Conservation (phyloP, 2,329 filamentous ascomycete genomes). For the Phaeosphaeria sp. region DNA sequence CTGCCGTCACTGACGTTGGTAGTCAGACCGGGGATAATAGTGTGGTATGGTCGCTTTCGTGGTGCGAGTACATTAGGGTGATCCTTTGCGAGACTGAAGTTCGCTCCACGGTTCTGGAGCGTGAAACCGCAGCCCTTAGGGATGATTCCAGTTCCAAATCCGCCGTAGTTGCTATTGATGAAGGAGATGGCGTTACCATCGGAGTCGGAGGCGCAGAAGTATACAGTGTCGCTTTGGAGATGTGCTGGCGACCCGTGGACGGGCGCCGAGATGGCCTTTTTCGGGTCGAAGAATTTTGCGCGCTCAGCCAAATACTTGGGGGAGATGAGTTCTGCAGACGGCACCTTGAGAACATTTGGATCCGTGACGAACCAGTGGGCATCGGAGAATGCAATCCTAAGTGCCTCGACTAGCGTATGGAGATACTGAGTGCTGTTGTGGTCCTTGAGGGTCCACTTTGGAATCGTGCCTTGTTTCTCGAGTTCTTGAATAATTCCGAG, state of each 20-base stretch:
- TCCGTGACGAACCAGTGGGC: constrained; percentile 90
- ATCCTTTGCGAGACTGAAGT: constrained; percentile 73
- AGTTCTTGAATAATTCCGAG: constrained; percentile 89
- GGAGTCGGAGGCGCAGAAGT: constrained; percentile 83
- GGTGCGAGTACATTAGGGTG: constrained; percentile 85
- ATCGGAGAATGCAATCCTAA: constrained; percentile 90
- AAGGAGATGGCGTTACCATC: constrained; percentile 91
- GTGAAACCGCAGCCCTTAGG: constrained; percentile 88
- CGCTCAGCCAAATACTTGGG: constrained; percentile 77
- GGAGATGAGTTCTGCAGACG: constrained; percentile 72
- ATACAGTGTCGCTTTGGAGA: constrained; percentile 89
- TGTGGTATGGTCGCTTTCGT: constrained; percentile 91
- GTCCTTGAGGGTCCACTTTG: constrained; percentile 70
- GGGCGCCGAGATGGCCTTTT: constrained; percentile 59
- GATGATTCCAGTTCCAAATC: constrained; percentile 87
- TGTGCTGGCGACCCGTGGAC: constrained; percentile 79
- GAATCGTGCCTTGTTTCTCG: constrained; percentile 76
- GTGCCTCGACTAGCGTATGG: constrained; percentile 84
- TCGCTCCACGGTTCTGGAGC: constrained; percentile 89
- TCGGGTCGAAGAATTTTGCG: constrained; percentile 65
- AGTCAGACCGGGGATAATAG: constrained; percentile 91
- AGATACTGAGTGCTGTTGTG: constrained; percentile 80
- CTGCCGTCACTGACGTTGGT: constrained; percentile 77
- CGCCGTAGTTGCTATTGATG: constrained; percentile 93
- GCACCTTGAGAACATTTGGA: constrained; percentile 74